phyloP scores from a whole-genome alignment of 2,329 filamentous ascomycete genomes.

The Paradendryphiella salina region DNA sequence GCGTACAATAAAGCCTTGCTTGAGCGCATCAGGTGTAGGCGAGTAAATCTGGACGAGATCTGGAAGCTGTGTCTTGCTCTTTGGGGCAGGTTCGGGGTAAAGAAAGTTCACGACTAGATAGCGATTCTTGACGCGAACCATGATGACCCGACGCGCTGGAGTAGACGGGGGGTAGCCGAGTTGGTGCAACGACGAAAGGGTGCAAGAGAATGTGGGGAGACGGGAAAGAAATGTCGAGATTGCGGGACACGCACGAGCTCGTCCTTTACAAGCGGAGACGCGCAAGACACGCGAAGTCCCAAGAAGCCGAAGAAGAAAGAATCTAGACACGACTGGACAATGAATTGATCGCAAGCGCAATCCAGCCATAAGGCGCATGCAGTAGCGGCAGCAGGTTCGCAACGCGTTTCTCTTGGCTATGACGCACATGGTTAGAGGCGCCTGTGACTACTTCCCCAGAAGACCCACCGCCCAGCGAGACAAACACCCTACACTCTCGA shows the following conservation, averaged over 20 bases:
- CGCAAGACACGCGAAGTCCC: conserved; percentile 4
- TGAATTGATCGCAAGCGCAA: not conserved
- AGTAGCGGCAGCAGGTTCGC: conserved; percentile 10
- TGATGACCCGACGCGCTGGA: conserved; percentile 46
- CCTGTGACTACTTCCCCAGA: conserved; percentile 1
- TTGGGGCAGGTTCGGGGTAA: conserved; percentile 66
- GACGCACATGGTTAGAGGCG: conserved; percentile 30
- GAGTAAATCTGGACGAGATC: conserved; percentile 74
- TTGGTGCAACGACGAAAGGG: too few relatives aligned
- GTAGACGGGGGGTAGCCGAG: too few relatives aligned
- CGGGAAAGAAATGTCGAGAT: not conserved
- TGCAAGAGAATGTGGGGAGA: not conserved
- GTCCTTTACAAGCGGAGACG: not conserved
- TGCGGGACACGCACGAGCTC: not conserved
- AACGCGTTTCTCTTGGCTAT: conserved; percentile 20
- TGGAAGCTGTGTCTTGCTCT: conserved; percentile 50
- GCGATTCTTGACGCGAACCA: conserved; percentile 96
- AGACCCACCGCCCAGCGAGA: not conserved
- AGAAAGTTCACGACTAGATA: conserved; percentile 95
- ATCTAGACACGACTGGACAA: not conserved
- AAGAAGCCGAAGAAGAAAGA: not conserved
- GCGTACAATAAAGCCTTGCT: conserved; percentile 65
- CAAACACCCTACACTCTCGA: conserved; percentile 9
- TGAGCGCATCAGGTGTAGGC: conserved; percentile 74
- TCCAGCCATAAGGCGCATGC: conserved; percentile 9